Base-by-base conservation (phyloP, 1,284 basidiomycete species). In the Marasmius fiardii region DNA sequence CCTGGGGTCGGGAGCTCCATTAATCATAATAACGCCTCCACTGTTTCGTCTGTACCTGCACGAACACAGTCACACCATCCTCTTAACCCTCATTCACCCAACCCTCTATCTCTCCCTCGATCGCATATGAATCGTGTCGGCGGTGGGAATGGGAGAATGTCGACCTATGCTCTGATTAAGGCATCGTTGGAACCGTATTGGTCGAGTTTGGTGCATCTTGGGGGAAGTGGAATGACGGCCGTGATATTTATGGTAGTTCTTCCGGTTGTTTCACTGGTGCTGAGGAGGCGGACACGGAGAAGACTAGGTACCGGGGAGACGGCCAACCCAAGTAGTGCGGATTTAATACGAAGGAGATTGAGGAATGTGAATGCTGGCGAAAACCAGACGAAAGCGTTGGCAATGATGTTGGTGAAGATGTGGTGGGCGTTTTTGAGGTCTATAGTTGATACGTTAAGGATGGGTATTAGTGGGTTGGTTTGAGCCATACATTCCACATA, bases 401-500 rank as follows among this genome's bases (percentile, higher is more conserved):
- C 71, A 2, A 58, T 56, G 12, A 20, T 77, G 8, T 54, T 85
- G 3, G 67, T 70, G 18, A 70, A 65, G 24, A 63, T 80, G 28
- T 88, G 87, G 84, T 67, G 70, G n/a, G 84, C 84, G 64, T 63
- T 78, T 10, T 63, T 80, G 3, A 74, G 78, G 31, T 82, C 77
- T 2, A 73, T 91, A 14, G 66, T 71, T 50, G 89, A 91, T 71
- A 88, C 87, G 3, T 76, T 88, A 23, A 76, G 75, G 62, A 91
- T 91, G 89, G 89, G 83, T 1, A 88, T 86, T 12, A 79, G 87
- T 57, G 88, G 88, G 21, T 69, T 91, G 58, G 86, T 87, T 41
- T 90, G 37, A 52, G 10, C 10, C 28, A 31, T 31, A 31, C 28
- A 10, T 4, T 4, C 10, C 10, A 31, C 28, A 31, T 10, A 31